Evolutionary conservation across 2,329 filamentous ascomycete genomes (phyloP), one percentile per base, ranked within the genome.

Genomic region (Acephala macrosclerotiorum): DNA sequence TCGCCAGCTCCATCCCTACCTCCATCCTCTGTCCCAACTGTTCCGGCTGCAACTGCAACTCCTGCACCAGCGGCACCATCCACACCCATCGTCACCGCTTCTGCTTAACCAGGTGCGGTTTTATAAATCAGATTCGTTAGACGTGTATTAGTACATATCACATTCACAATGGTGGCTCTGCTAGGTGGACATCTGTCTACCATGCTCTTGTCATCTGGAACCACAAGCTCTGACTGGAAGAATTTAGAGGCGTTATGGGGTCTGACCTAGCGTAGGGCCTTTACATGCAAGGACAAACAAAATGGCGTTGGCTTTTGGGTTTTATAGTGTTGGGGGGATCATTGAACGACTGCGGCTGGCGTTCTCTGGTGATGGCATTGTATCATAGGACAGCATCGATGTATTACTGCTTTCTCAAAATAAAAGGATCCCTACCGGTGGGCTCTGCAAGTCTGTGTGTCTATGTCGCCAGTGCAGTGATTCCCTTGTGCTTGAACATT

Each of bases 1-100:
- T 86, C 86, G 49, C 86, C 86, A 38, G 76, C 80, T 68, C 75
- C 78, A 47, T 64, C 66, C 22, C 58, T 67, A 63, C 65, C 66
- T 16, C 56, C 55, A 57, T 63, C 65, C 22, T 63, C 69, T 12
- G 36, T 40, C 18, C 77, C 80, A 73, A n/a, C 77, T 55, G 78
- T 78, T 40, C 79, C 75, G 71, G 26, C 67, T 29, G 63, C 57
- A 9, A 38, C 70, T 38, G 56, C 66, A 33, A 57, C 60, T 22
- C 26, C 2, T 22, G 8, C 47, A 3, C 49, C 25, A 49, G 36
- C 68, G 18, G 47, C 70, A n/a, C 33, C 66, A 38, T 68, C 49
- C 7, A n/a, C 49, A 29, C 49, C 49, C 7, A 33, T 49, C 18
- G 59, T 64, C 51, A 55, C 64, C 45, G 62, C 67, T 61, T 69